These are phyloP conservation scores for Cytospora piceicola DNA, from an alignment of 2,329 filamentous ascomycete species.

Conservation along the genomic window DNA sequence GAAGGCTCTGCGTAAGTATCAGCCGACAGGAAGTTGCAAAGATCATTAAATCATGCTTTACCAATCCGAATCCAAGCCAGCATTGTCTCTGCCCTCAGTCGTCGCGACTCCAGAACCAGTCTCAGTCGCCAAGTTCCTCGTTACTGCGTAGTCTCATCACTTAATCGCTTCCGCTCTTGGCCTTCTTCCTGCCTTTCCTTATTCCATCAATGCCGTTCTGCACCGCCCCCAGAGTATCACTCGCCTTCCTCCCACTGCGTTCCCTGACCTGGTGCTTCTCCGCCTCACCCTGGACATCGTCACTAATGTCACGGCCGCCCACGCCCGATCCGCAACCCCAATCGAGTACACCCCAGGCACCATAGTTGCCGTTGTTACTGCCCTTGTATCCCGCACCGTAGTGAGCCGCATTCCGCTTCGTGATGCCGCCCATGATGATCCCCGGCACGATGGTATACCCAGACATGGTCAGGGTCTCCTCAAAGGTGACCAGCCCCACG, in stretches of 20 bases:
- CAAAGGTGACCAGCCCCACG: constrained; percentile 63
- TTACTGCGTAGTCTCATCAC: constrained; percentile 25
- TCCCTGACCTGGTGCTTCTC: constrained; percentile 57
- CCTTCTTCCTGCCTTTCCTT: constrained; percentile 35
- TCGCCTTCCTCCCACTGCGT: constrained; percentile 40
- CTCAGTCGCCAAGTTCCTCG: neutral
- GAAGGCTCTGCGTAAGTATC: neutral
- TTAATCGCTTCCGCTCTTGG: constrained; percentile 35
- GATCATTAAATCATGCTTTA: neutral
- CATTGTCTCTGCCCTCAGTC: neutral
- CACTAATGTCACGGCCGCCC: constrained; percentile 55
- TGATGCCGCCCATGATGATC: constrained; percentile 56
- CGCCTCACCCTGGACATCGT: constrained; percentile 58
- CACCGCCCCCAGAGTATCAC: constrained; percentile 41
- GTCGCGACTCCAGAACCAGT: neutral
- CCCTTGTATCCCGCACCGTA: constrained; percentile 44
- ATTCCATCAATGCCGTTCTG: constrained; percentile 41
- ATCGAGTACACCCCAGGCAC: constrained; percentile 65
- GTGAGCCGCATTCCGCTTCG: constrained; percentile 37
- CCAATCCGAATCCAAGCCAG: neutral
- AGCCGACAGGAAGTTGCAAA: neutral
- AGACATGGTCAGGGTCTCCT: constrained; percentile 69
- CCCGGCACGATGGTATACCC: constrained; percentile 66
- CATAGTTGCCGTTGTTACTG: constrained; percentile 61
- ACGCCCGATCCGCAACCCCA: constrained; percentile 62